phyloP scores from a whole-genome alignment of 2,329 filamentous ascomycete genomes.

The Diaporthe citri region DNA sequence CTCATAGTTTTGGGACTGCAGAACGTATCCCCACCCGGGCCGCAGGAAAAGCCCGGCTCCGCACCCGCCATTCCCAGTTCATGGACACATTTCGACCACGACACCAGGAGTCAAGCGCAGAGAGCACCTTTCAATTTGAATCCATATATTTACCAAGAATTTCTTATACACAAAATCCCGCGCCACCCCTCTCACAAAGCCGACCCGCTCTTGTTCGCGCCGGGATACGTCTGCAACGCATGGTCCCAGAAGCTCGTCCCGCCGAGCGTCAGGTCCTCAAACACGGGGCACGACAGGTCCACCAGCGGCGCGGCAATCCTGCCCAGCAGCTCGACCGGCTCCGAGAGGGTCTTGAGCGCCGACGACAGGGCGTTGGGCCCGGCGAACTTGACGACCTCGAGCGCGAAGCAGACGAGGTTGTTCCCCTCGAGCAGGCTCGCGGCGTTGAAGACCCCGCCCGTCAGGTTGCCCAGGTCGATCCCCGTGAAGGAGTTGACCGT shows the following conservation, averaged over 20 bases:
- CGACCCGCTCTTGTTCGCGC: constrained; percentile 4
- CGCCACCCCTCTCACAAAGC: background rate
- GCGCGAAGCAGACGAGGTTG: constrained; percentile 55
- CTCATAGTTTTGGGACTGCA: too few species aligned
- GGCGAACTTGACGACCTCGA: constrained; percentile 43
- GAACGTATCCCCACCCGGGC: too few species aligned
- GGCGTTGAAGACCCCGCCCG: constrained; percentile 45
- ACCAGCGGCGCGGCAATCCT: background rate
- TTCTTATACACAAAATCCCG: too few species aligned
- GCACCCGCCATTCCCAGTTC: too few species aligned
- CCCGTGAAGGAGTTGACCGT: constrained; percentile 45
- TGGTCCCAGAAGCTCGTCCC: constrained; percentile 15
- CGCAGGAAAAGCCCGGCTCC: too few species aligned
- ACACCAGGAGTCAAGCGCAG: too few species aligned
- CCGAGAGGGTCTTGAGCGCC: constrained; percentile 3
- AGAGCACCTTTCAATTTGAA: too few species aligned
- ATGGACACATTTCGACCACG: too few species aligned
- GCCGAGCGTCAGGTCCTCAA: constrained; percentile 4
- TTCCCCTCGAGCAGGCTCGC: constrained; percentile 46
- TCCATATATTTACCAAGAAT: too few species aligned
- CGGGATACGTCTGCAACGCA: background rate
- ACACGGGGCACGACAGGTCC: constrained; percentile 2
- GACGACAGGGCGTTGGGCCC: constrained; percentile 13
- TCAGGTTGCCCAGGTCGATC: constrained; percentile 45
- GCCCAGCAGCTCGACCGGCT: background rate